A percentile compares a stretch with the other conserved stretches of the same genome.
phyloP scores from a whole-genome alignment of 2,329 filamentous ascomycete genomes.

The Pochonia chlamydosporia region DNA sequence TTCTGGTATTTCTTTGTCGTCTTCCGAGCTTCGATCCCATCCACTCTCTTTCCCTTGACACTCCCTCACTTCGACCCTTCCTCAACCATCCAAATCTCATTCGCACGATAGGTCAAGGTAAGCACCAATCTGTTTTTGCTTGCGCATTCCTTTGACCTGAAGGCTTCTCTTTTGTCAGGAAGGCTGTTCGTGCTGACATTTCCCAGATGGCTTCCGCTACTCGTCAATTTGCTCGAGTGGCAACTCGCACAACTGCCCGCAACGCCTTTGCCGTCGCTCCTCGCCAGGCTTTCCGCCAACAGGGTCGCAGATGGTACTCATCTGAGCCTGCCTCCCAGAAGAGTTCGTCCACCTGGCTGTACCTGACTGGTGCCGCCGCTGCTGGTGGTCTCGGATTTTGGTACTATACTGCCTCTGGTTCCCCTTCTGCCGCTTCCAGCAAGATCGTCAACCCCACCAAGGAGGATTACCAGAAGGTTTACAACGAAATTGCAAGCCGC shows the following conservation, averaged over 20 bases:
- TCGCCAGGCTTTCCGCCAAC: slow-evolving; percentile 66
- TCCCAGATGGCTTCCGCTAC: slow-evolving; percentile 35
- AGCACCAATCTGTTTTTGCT: neutral
- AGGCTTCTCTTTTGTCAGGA: neutral
- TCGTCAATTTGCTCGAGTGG: slow-evolving; percentile 51
- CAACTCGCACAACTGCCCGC: slow-evolving; percentile 52
- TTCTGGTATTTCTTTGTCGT: slow-evolving; percentile 2
- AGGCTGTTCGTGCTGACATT: slow-evolving; percentile 7
- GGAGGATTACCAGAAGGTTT: slow-evolving; percentile 92
- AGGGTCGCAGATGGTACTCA: slow-evolving; percentile 74
- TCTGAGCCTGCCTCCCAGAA: slow-evolving; percentile 53
- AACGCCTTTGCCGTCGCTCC: slow-evolving; percentile 53
- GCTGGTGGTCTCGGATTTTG: slow-evolving; percentile 60
- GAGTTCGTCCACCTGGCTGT: slow-evolving; percentile 44
- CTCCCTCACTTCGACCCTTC: neutral
- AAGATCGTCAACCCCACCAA: slow-evolving; percentile 67
- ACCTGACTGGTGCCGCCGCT: slow-evolving; percentile 52
- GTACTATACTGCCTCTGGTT: slow-evolving; percentile 54
- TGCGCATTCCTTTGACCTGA: no score
- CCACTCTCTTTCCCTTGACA: neutral
- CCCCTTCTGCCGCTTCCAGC: slow-evolving; percentile 38
- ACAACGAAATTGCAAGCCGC: slow-evolving; percentile 74
- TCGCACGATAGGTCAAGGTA: neutral
- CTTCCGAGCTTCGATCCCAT: slow-evolving; percentile 1
- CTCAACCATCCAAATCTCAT: neutral